These are phyloP conservation scores for Penicillium cinerascens DNA, from an alignment of 495 filamentous ascomycete species.

Conservation along the genomic window DNA sequence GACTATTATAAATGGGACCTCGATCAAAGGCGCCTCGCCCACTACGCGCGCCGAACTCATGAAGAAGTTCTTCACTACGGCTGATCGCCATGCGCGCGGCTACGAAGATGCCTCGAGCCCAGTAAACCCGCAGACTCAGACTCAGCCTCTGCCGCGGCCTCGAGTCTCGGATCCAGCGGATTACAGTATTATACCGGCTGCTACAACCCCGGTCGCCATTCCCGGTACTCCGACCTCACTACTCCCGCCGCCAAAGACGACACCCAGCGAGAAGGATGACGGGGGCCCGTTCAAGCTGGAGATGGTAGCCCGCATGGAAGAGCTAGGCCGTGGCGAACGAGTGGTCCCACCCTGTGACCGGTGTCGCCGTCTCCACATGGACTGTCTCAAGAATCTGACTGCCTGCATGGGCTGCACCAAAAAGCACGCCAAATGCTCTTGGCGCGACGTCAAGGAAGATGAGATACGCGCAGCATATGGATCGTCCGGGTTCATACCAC, in stretches of 20 bases:
- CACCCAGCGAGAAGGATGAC: constrained; percentile 52
- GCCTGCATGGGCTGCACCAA: constrained; percentile 84
- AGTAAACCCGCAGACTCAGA: constrained; percentile 14
- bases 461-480: constrained; percentile 50
- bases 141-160: constrained; percentile 31
- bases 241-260: constrained; percentile 48
- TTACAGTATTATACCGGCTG: constrained; percentile 35
- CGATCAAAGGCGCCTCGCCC: constrained; percentile 51
- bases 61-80: constrained; percentile 57
- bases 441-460: constrained; percentile 70
- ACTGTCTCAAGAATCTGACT: constrained; percentile 79
- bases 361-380: constrained; percentile 73
- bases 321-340: constrained; percentile 63
- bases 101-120: constrained; percentile 30
- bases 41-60: constrained; percentile 51
- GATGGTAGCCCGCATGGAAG: constrained; percentile 73
- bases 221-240: constrained; percentile 50
- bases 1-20: constrained; percentile 49
- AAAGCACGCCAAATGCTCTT: constrained; percentile 82
- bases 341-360: constrained; percentile 79
- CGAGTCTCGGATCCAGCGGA: constrained; percentile 37
- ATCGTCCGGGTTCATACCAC: background rate
- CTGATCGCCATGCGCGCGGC: constrained; percentile 44
- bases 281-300: constrained; percentile 60
- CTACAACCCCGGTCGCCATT: constrained; percentile 45